Conservation (phyloP, 345 rosid genomes). For the Populus pruinosa region DNA sequence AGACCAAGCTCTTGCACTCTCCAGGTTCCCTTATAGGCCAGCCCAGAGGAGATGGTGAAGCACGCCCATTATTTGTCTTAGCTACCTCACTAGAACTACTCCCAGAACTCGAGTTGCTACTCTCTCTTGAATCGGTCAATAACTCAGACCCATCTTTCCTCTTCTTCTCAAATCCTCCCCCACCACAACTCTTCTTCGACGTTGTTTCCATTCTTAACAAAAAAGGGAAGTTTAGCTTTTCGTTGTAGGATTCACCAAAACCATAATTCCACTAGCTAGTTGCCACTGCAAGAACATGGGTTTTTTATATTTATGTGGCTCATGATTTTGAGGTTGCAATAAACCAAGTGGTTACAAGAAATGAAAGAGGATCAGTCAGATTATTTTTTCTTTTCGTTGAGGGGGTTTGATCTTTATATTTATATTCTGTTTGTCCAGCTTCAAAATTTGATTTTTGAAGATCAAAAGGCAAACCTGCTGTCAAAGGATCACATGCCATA, state of each 20-base stretch:
- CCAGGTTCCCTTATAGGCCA: conserved; percentile 89
- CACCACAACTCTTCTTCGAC: conserved; percentile 36
- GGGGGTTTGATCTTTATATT: neutral
- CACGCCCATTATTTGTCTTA: conserved; percentile 29
- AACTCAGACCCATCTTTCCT: conserved; percentile 39
- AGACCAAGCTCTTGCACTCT: conserved; percentile 36
- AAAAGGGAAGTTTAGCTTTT: neutral
- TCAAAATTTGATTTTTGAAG: conserved; percentile 41
- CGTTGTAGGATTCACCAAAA: conserved; percentile 6
- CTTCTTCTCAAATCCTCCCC: conserved; percentile 34
- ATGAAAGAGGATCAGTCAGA: neutral
- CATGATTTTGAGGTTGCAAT: neutral
- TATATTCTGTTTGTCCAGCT: conserved; percentile 11
- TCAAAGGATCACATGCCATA: conserved; percentile 27
- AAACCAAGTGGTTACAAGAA: neutral
- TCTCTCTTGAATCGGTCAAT: conserved; percentile 50
- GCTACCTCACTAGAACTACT: conserved; percentile 28
- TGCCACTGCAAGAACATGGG: neutral
- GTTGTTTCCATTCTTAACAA: conserved; percentile 46
- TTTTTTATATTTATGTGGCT: conserved; percentile 4
- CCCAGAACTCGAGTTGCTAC: conserved; percentile 45
- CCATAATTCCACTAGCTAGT: neutral
- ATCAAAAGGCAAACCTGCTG: conserved; percentile 16
- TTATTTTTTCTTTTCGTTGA: neutral
- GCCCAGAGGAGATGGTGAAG: conserved; percentile 63